Evolutionary conservation across 169 alveolate species (phyloP).

Genomic region (Sarcocystis neurona): DNA sequence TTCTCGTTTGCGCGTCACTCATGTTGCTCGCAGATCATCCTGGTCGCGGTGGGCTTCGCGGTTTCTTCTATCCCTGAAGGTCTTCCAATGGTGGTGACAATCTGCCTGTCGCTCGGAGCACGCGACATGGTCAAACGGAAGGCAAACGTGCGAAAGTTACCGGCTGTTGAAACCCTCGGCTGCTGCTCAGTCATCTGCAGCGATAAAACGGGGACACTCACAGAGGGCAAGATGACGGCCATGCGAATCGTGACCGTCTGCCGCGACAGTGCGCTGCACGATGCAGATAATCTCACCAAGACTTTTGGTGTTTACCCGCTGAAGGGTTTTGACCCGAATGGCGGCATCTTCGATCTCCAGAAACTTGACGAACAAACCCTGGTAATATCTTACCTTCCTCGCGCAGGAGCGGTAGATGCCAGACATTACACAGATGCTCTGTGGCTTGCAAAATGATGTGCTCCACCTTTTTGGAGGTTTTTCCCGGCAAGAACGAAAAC

Average conservation of each 20-base stretch:
- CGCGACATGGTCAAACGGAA: slow-evolving; percentile 92
- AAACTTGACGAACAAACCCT: slow-evolving; percentile 64
- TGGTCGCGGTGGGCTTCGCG: slow-evolving; percentile 94
- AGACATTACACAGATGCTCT: no score
- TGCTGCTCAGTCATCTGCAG: slow-evolving; percentile 96
- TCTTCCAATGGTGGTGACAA: slow-evolving; percentile 97
- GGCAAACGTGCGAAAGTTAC: slow-evolving; percentile 86
- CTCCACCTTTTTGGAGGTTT: no score
- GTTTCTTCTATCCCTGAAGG: slow-evolving; percentile 97
- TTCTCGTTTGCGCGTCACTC: neutral
- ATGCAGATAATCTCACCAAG: slow-evolving; percentile 64
- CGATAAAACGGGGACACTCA: slow-evolving; percentile 98
- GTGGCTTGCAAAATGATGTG: no score
- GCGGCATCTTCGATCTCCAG: slow-evolving; percentile 81
- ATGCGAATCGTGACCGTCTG: slow-evolving; percentile 80
- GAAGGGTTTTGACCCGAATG: slow-evolving; percentile 87
- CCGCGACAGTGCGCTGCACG: slow-evolving; percentile 59
- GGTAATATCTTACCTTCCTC: no score
- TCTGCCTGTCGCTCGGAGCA: slow-evolving; percentile 93
- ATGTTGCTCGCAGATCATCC: slow-evolving; percentile 79
- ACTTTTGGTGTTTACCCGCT: slow-evolving; percentile 82
- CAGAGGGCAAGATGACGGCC: slow-evolving; percentile 95
- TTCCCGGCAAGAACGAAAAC: no score
- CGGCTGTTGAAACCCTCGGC: slow-evolving; percentile 98
- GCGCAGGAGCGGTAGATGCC: no score